Evolutionary conservation across 2,329 filamentous ascomycete genomes (phyloP), one percentile per base, ranked within the genome.

Genomic region (Botrytis elliptica): DNA sequence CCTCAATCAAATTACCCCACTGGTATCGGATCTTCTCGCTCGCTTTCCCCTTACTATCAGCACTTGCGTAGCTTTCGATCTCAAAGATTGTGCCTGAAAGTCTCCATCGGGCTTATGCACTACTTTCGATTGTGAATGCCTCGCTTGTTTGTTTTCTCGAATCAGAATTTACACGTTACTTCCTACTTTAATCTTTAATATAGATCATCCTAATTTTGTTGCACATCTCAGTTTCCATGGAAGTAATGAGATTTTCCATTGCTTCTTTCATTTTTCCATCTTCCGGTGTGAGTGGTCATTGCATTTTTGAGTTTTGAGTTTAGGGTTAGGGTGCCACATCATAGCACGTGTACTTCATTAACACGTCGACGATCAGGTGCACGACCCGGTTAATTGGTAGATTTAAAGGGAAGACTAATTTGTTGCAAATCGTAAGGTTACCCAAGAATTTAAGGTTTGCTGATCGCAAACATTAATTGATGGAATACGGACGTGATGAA

Each of bases 391-490:
- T 38, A 42, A 55, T 29, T 68, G 25, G 36, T 42, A 40, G 8
- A 29, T 10, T 29, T 14, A 14, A 36, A 57, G 46, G 8, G 22
- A 14, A 22, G 10, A 22, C 29, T 1, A 7, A 29, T 55, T 57
- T 68, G 65, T 68, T 68, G 65, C 65, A 68, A 40, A 55, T 57
- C 65, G 16, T 49, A 57, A 38, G 52, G 65, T 68, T 68, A 68
- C 65, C 65, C 49, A 68, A 68, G 65, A 68, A 68, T 68, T 40
- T 68, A 40, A 68, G 36, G 46, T 57, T 68, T 57, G 36, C 36
- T n/a, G 10, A 68, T 68, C 49, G 36, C 60, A 63, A 42, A 29
- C 25, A 16, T 44, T 64, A n/a, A 64, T 64, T 57, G 38, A 29
- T 12, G 16, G 36, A 36, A 46, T 33, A n/a, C n/a, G 33, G 25